These are phyloP conservation scores for Phytopythium sindhum DNA, from an alignment of 352 stramenopile genomes.

Conservation along the genomic window DNA sequence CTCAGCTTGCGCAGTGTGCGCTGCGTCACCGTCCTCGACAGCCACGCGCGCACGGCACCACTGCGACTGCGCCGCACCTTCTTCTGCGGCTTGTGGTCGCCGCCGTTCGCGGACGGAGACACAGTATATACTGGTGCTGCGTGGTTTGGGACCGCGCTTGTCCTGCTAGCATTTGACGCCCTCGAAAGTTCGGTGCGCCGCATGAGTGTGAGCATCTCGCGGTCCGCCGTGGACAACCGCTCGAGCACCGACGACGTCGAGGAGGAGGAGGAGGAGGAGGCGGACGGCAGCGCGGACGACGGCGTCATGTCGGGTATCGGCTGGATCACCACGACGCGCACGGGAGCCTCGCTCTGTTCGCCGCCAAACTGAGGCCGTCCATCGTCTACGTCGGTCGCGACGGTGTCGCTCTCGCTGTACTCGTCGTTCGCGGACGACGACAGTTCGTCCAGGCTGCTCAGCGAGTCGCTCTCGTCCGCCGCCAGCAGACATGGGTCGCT, in stretches of 20 bases:
- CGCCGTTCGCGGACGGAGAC: background rate
- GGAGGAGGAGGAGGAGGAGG: constrained; percentile 2
- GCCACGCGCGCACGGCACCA: constrained; percentile 14
- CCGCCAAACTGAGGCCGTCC: background rate
- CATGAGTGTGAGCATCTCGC: constrained; percentile 8
- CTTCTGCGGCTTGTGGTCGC: background rate
- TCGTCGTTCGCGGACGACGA: constrained; percentile 10
- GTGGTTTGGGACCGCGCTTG: background rate
- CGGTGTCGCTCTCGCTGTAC: constrained; percentile 4
- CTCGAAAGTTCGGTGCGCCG: constrained; percentile 1
- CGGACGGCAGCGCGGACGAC: constrained; percentile 3
- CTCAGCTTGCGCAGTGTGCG: constrained; percentile 28
- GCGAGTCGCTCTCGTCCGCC: constrained; percentile 13
- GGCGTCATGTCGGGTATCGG: background rate
- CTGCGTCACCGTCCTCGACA: constrained; percentile 22
- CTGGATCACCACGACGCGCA: constrained; percentile 5
- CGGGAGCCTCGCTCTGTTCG: background rate
- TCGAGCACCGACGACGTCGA: constrained; percentile 9
- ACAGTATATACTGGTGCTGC: background rate
- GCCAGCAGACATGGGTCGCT: constrained; percentile 25
- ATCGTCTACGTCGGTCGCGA: background rate
- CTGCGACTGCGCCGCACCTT: constrained; percentile 1
- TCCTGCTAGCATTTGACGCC: background rate
- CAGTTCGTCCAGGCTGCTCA: constrained; percentile 22
- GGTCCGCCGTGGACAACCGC: constrained; percentile 4